These are phyloP conservation scores for Heterobasidion occidentale DNA, from an alignment of 1,284 basidiomycete species.

Conservation along the genomic window DNA sequence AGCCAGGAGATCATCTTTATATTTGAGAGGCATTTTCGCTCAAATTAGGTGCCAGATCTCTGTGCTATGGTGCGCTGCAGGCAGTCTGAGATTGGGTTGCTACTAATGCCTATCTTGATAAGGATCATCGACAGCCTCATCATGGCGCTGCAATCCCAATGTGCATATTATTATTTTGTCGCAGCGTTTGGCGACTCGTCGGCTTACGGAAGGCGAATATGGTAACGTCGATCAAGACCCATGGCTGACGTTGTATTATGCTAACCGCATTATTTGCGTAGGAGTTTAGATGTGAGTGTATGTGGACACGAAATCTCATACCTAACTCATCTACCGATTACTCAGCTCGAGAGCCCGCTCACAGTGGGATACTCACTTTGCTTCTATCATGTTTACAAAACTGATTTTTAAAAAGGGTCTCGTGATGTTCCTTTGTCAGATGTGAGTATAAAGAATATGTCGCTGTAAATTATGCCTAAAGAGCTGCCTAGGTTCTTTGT, in stretches of 20 bases:
- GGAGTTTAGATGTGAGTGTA: background rate
- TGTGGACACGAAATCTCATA: background rate
- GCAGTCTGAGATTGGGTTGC: background rate
- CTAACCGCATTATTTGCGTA: background rate
- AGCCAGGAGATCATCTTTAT: background rate
- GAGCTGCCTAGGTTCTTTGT: background rate
- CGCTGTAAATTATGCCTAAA: background rate
- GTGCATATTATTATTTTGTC: background rate
- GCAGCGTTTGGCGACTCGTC: background rate
- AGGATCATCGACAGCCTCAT: background rate
- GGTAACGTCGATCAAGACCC: background rate
- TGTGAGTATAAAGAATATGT: background rate
- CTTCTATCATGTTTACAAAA: background rate
- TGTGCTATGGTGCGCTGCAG: background rate
- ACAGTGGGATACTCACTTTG: background rate
- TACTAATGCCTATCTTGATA: background rate
- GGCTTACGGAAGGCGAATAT: background rate
- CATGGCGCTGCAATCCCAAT: background rate
- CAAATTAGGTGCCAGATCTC: background rate
- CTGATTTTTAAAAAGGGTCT: background rate
- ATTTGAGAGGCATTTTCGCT: background rate
- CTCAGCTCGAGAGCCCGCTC: background rate
- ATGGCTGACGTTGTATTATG: background rate
- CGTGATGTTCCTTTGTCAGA: background rate
- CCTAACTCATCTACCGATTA: background rate